A percentile compares a stretch with the other conserved stretches of the same genome.
These are phyloP conservation scores for Myrica gale DNA, from an alignment of 306 rosid species.

Conservation along the genomic window DNA sequence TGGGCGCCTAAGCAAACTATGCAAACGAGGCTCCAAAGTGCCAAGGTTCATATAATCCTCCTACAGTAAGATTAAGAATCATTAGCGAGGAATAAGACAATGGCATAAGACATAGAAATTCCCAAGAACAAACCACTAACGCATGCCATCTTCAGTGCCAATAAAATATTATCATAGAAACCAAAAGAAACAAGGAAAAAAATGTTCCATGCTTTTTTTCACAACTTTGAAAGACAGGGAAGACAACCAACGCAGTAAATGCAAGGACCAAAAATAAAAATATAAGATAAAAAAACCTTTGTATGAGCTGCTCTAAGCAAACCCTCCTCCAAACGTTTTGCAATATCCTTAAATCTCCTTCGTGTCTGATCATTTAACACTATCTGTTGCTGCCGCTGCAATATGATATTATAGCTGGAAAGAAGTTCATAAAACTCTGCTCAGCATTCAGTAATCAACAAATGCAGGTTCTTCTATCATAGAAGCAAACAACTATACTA, in stretches of 20 bases:
- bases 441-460: conserved; percentile 15
- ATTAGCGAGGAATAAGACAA: background rate
- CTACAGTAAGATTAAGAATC: conserved; percentile 42
- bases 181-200: conserved; percentile 6
- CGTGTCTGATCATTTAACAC: conserved; percentile 38
- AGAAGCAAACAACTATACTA: background rate
- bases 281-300: conserved; percentile 47
- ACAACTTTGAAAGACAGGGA: conserved; percentile 18
- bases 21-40: conserved; percentile 73
- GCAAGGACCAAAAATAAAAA: conserved; percentile 7
- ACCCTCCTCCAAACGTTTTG: conserved; percentile 81
- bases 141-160: background rate
- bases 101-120: background rate
- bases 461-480: background rate
- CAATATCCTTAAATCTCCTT: conserved; percentile 55
- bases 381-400: conserved; percentile 43
- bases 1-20: conserved; percentile 37
- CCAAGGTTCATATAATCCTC: conserved; percentile 85
- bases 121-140: background rate
- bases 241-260: conserved; percentile 5
- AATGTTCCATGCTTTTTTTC: conserved; percentile 5
- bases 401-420: conserved; percentile 54
- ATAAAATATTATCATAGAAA: background rate
- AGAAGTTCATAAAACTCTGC: conserved; percentile 13
- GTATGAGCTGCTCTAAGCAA: conserved; percentile 53